Evolutionary conservation across 768 basidiomycete genomes (phyloP).

Genomic region (Suillus cothurnatus): DNA sequence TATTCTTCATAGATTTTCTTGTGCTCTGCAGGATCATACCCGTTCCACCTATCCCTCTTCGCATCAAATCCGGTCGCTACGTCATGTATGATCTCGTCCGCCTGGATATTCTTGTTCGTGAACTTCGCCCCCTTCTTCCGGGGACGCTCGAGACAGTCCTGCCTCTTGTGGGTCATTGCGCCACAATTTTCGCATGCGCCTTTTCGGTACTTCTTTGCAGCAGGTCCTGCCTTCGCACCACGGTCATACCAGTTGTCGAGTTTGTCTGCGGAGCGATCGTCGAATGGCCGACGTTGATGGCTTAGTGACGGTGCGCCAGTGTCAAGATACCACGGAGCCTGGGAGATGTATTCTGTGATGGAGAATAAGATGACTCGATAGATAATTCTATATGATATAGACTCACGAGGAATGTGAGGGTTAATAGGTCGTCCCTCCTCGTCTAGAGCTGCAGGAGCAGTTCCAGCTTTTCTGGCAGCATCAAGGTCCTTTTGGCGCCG

Average conservation of each 20-base stretch:
- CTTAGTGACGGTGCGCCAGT: constrained; percentile 91
- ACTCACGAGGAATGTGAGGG: constrained; percentile 96
- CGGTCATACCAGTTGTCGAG: constrained; percentile 93
- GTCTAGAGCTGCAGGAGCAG: constrained; percentile 93
- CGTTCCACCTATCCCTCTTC: constrained; percentile 98
- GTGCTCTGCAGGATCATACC: constrained; percentile 90
- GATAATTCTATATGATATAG: not conserved
- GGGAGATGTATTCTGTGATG: constrained; percentile 88
- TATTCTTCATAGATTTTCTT: constrained; percentile 91
- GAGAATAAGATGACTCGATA: constrained; percentile 8
- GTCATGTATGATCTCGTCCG: constrained; percentile 90
- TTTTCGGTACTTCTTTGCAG: constrained; percentile 95
- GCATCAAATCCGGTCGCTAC: constrained; percentile 81
- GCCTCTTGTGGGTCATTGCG: constrained; percentile 88
- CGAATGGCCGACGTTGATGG: constrained; percentile 83
- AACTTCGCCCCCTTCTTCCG: constrained; percentile 95
- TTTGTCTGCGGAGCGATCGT: constrained; percentile 60
- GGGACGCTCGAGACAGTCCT: constrained; percentile 95
- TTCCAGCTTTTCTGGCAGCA: constrained; percentile 97
- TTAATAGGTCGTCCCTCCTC: constrained; percentile 96
- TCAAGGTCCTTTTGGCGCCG: constrained; percentile 96
- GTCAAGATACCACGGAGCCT: constrained; percentile 98
- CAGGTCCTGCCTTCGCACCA: constrained; percentile 81
- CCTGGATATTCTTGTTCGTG: constrained; percentile 85
- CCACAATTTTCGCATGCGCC: constrained; percentile 99